These are phyloP conservation scores for Ganoderma multipileum DNA, from an alignment of 1,284 basidiomycete genomes.

Conservation along the genomic window DNA sequence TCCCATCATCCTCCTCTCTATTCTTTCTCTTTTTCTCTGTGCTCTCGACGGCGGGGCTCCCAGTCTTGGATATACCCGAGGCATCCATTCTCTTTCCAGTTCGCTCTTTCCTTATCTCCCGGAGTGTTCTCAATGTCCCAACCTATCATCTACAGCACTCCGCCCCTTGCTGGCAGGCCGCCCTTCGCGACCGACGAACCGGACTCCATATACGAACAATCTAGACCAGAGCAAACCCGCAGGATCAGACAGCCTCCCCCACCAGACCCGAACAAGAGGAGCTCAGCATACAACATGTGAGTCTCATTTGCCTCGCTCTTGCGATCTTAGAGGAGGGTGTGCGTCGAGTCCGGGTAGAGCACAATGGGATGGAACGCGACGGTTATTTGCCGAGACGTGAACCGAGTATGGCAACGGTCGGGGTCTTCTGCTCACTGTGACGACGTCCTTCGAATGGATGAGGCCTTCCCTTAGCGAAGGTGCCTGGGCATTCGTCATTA, in stretches of 20 bases:
- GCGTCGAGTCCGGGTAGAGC: not conserved
- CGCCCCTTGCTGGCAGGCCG: slow-evolving; percentile 66
- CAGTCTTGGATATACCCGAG: slow-evolving; percentile 34
- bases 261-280: slow-evolving; percentile 50
- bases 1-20: slow-evolving; percentile 23
- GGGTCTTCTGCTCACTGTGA: not conserved
- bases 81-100: slow-evolving; percentile 43
- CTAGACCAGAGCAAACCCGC: slow-evolving; percentile 46
- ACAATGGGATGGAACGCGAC: slow-evolving; percentile 12
- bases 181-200: slow-evolving; percentile 74
- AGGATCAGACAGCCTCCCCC: slow-evolving; percentile 47
- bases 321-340: not conserved
- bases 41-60: slow-evolving; percentile 26
- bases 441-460: not conserved
- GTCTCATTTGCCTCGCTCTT: slow-evolving; percentile 36
- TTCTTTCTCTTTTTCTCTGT: slow-evolving; percentile 21
- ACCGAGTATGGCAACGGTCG: not conserved
- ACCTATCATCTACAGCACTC: slow-evolving; percentile 41
- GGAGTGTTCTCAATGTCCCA: slow-evolving; percentile 34
- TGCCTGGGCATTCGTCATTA: not conserved
- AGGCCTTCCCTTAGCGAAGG: not conserved
- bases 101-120: slow-evolving; percentile 30
- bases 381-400: slow-evolving; percentile 7
- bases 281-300: slow-evolving; percentile 71
- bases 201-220: slow-evolving; percentile 60